Base-by-base conservation (phyloP, 768 basidiomycete genomes). In the Phlegmacium glaucopus region DNA sequence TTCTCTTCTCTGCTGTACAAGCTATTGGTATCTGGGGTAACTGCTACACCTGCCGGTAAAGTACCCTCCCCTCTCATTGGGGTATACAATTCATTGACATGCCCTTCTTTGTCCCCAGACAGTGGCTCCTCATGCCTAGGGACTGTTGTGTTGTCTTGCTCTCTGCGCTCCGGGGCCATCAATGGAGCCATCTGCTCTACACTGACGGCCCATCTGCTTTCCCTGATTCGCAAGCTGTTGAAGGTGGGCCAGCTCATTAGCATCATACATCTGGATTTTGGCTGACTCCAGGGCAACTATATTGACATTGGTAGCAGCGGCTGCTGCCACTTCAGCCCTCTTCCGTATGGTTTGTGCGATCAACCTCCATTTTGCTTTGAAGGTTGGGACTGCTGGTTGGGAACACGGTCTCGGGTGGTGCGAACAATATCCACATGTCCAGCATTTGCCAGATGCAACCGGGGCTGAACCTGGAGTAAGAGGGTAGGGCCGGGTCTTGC, bases 141-240 rank as follows among this genome's bases (percentile, higher is more conserved):
- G 5, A 46, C 39, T 28, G n/a, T 39, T n/a, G 45, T 49, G 47
- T 51, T 9, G 26, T 52, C 48, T 41, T 45, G 9, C 18, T 26
- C 27, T 11, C 34, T 34, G 12, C n/a, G 9, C 11, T n/a, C n/a
- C 45, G 29, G 50, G 60, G 52, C 42, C 43, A 39, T 48, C 56
- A 36, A 41, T 41, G 45, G 27, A 39, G 39, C 15, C 12, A 13
- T 4, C 10, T 6, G 34, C 42, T 48, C 42, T 59, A 64, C 9
- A 41, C 44, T 42, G 54, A 54, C 52, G 47, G 47, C 58, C 61
- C 63, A 38, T 51, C 49, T 30, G 16, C 57, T 26, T 58, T 60
- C 52, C 60, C 53, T 58, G 52, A 26, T 34, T 17, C 1, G 10
- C 15, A 13, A 32, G 30, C 13, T 32, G 30, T 32, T 8, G 30